These are phyloP conservation scores for Cochliopodium minus DNA, from an alignment of 208 protist genomes.

Conservation along the genomic window DNA sequence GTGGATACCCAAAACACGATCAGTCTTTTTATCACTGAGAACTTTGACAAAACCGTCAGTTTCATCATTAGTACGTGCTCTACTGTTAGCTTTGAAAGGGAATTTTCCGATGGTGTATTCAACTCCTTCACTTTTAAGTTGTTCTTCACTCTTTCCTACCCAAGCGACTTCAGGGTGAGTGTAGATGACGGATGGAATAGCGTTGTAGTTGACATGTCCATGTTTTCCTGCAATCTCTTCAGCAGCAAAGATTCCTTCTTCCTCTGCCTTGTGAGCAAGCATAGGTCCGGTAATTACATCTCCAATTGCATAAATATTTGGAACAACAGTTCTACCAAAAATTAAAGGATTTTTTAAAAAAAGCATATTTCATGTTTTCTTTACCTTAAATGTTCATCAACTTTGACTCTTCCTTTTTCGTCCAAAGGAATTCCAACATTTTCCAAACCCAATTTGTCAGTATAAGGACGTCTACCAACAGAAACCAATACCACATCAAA, in stretches of 20 bases:
- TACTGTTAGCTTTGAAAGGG: slow-evolving; percentile 87
- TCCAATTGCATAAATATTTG: slow-evolving; percentile 91
- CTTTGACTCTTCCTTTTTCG: slow-evolving; percentile 66
- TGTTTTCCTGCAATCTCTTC: slow-evolving; percentile 69
- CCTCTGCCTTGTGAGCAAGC: slow-evolving; percentile 99
- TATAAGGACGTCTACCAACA: slow-evolving; percentile 85
- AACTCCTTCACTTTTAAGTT: slow-evolving; percentile 71
- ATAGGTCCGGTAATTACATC: slow-evolving; percentile 93
- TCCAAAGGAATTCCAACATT: slow-evolving; percentile 68
- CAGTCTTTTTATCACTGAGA: slow-evolving; percentile 75
- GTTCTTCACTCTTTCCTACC: slow-evolving; percentile 89
- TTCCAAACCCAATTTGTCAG: slow-evolving; percentile 70
- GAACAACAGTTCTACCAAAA: slow-evolving; percentile 79
- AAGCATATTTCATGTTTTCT: too few species aligned
- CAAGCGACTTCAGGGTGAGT: slow-evolving; percentile 94
- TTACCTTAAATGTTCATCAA: slow-evolving; percentile 78
- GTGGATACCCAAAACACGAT: slow-evolving; percentile 90
- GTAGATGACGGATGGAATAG: slow-evolving; percentile 95
- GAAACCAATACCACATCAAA: slow-evolving; percentile 80
- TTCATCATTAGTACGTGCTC: slow-evolving; percentile 79
- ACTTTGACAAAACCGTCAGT: slow-evolving; percentile 93
- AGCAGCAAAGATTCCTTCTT: slow-evolving; percentile 84
- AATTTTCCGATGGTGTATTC: slow-evolving; percentile 91
- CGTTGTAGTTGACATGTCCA: slow-evolving; percentile 89
- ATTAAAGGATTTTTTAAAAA: too few species aligned